A percentile compares a stretch with the other conserved stretches of the same genome.
phyloP scores from a whole-genome alignment of 2,329 filamentous ascomycete genomes.

The Alternaria longipes region DNA sequence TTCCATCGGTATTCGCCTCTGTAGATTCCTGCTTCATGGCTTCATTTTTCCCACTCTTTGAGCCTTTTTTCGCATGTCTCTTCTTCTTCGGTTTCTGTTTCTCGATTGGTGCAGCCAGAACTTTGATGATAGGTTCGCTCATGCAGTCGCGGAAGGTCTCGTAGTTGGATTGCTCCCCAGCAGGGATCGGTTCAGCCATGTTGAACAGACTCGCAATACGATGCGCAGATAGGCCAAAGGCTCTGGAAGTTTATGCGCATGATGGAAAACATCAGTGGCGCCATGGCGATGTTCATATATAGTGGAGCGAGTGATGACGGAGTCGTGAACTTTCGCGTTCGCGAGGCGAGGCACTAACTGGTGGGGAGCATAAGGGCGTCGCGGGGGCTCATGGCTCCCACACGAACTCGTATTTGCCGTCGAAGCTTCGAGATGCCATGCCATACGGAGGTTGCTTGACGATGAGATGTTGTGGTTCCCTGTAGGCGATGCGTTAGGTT shows the following conservation, averaged over 20 bases:
- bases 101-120: constrained; percentile 58
- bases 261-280: constrained; percentile 6
- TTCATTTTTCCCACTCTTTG: constrained; percentile 40
- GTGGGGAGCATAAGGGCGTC: constrained; percentile 22
- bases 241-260: constrained; percentile 3
- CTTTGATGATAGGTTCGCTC: constrained; percentile 73
- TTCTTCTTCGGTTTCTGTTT: constrained; percentile 58
- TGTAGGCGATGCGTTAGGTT: not conserved
- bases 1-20: constrained; percentile 28
- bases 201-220: not conserved
- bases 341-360: constrained; percentile 25
- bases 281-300: constrained; percentile 30
- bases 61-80: constrained; percentile 40
- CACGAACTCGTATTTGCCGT: constrained; percentile 16
- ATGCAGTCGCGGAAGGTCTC: constrained; percentile 78
- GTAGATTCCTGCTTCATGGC: constrained; percentile 15
- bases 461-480: not conserved
- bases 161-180: constrained; percentile 63
- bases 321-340: constrained; percentile 28
- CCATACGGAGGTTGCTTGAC: not conserved
- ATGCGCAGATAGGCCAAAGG: not conserved
- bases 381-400: constrained; percentile 15
- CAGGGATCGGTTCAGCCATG: constrained; percentile 46
- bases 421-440: constrained; percentile 11
- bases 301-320: constrained; percentile 29